These are phyloP conservation scores for Corylus avellana DNA, from an alignment of 306 rosid species.

Conservation along the genomic window DNA sequence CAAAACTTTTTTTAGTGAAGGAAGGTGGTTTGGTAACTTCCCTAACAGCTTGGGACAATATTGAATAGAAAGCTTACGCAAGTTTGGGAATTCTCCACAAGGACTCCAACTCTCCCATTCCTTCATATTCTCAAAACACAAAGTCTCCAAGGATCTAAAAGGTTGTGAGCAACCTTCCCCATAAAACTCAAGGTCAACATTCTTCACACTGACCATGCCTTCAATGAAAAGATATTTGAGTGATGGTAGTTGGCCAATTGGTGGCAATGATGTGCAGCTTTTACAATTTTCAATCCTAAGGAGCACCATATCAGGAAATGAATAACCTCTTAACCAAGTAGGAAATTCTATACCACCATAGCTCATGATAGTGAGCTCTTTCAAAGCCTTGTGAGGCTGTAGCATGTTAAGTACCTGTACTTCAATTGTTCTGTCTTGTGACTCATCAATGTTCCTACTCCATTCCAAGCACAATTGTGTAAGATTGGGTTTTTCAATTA, in stretches of 20 bases:
- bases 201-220: neutral
- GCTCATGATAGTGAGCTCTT: neutral
- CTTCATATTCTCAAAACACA: neutral
- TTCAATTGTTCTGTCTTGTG: neutral
- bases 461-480: neutral
- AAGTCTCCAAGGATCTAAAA: neutral
- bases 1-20: too few relatives aligned
- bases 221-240: neutral
- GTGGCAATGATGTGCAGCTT: constrained; percentile 1
- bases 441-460: neutral
- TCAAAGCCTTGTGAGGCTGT: neutral
- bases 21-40: constrained; percentile 3
- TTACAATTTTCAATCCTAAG: neutral
- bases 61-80: constrained; percentile 2
- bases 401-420: neutral
- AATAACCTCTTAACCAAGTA: neutral
- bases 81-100: neutral
- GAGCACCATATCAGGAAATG: constrained; percentile 1
- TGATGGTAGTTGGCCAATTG: neutral
- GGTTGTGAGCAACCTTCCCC: constrained; percentile 1
- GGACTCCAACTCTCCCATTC: neutral
- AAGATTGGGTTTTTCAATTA: neutral
- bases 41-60: neutral
- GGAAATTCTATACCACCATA: constrained; percentile 4
- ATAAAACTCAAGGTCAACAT: constrained; percentile 9